Conservation (phyloP, 805 yeast genomes). For the Myxozyma neglecta region DNA sequence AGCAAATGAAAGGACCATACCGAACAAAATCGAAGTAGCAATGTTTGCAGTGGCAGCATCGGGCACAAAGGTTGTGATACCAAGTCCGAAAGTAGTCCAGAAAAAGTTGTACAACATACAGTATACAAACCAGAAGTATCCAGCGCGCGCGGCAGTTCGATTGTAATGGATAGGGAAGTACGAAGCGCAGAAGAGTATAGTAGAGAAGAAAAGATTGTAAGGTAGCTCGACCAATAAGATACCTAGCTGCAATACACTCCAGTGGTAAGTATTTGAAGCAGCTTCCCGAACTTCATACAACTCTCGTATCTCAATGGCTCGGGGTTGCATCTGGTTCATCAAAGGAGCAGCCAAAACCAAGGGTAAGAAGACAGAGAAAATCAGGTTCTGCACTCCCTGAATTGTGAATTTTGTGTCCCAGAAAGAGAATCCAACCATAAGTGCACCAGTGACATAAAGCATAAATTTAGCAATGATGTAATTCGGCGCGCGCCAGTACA, state of each 20-base stretch:
- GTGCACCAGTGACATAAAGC: constrained; percentile 51
- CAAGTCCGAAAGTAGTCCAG: constrained; percentile 54
- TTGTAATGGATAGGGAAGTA: constrained; percentile 52
- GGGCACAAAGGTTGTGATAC: constrained; percentile 59
- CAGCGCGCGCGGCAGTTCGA: constrained; percentile 45
- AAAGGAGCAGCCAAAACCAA: constrained; percentile 58
- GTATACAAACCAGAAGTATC: constrained; percentile 52
- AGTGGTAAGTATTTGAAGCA: constrained; percentile 70
- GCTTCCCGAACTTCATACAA: constrained; percentile 70
- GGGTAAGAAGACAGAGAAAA: constrained; percentile 59
- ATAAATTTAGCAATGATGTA: constrained; percentile 63
- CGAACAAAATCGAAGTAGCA: constrained; percentile 54
- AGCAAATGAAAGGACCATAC: constrained; percentile 63
- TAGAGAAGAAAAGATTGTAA: constrained; percentile 51
- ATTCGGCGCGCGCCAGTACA: constrained; percentile 60
- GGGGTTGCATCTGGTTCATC: constrained; percentile 62
- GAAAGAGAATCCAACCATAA: constrained; percentile 73
- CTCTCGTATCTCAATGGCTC: constrained; percentile 58
- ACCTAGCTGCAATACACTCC: constrained; percentile 59
- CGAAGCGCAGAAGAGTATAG: constrained; percentile 55
- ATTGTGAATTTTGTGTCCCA: constrained; percentile 54
- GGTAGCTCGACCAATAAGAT: constrained; percentile 62
- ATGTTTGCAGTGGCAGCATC: constrained; percentile 68
- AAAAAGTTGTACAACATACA: constrained; percentile 53
- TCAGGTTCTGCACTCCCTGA: constrained; percentile 58